Percentiles rank a stretch among this genome's conserved stretches.
Evolutionary conservation across 345 rosid species (phyloP).

Genomic region (Acer yangbiense): DNA sequence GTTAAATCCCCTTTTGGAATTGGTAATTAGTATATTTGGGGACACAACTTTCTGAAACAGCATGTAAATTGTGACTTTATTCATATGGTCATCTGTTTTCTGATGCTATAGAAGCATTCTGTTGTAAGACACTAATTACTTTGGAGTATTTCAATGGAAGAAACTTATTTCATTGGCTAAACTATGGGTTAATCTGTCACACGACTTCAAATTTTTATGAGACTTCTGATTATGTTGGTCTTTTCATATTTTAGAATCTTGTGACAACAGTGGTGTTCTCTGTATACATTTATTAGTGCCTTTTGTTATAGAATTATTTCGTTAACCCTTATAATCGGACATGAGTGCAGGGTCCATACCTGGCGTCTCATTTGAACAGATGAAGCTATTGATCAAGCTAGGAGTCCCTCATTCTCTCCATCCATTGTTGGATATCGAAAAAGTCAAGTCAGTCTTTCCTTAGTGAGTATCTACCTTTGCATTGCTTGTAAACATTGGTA

Average conservation of each 20-base stretch:
- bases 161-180: background rate
- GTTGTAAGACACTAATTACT: background rate
- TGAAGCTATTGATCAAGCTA: slow-evolving; percentile 85
- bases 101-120: background rate
- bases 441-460: slow-evolving; percentile 83
- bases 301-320: slow-evolving; percentile 9
- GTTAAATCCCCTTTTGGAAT: background rate
- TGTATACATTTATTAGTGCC: background rate
- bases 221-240: background rate
- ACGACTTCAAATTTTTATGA: background rate
- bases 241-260: background rate
- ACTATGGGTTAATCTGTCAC: background rate
- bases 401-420: slow-evolving; percentile 91
- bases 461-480: slow-evolving; percentile 55
- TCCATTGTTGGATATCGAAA: slow-evolving; percentile 60
- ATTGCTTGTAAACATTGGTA: background rate
- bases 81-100: background rate
- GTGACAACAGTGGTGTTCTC: background rate
- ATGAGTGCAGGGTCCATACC: slow-evolving; percentile 77
- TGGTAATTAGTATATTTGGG: background rate
- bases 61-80: background rate
- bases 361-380: slow-evolving; percentile 79
- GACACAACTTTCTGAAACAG: background rate
- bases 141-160: background rate
- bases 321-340: slow-evolving; percentile 2